phyloP scores from a whole-genome alignment of 352 stramenopile genomes.

The Achlya hypogyna region DNA sequence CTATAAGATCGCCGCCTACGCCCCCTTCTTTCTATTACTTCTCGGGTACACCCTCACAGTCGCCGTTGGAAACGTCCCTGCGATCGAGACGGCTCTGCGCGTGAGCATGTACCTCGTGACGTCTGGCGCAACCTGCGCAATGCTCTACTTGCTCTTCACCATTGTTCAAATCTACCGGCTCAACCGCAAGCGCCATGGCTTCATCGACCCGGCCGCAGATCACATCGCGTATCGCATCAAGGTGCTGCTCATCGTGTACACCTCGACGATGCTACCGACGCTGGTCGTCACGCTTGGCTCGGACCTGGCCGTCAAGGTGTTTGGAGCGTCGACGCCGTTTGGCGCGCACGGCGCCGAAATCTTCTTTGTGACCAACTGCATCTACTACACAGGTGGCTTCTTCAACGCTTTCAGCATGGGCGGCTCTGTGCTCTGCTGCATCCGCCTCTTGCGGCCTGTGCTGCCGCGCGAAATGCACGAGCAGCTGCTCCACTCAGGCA shows the following conservation, averaged over 20 bases:
- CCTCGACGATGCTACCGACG: conserved; percentile 49
- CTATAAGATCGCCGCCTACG: conserved; percentile 41
- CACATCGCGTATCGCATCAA: conserved; percentile 58
- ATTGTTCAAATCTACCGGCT: conserved; percentile 46
- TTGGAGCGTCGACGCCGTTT: conserved; percentile 26
- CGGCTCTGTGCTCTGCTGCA: conserved; percentile 51
- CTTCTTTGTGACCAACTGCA: conserved; percentile 24
- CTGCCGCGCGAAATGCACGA: conserved; percentile 56
- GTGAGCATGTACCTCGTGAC: conserved; percentile 10
- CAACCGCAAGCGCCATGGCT: conserved; percentile 32
- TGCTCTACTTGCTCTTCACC: conserved; percentile 27
- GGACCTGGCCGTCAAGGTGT: conserved; percentile 30
- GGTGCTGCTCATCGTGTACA: conserved; percentile 58
- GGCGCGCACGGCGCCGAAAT: background rate
- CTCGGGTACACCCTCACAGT: conserved; percentile 26
- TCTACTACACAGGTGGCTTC: conserved; percentile 55
- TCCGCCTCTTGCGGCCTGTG: conserved; percentile 42
- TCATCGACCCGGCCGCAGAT: conserved; percentile 36
- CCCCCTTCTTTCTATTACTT: conserved; percentile 35
- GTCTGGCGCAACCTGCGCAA: background rate
- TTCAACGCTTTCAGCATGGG: conserved; percentile 52
- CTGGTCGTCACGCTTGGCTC: conserved; percentile 28
- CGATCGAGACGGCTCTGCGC: background rate
- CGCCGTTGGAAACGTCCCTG: background rate
- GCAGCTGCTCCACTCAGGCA: conserved; percentile 49